A percentile compares a stretch with the other conserved stretches of the same genome.
These are phyloP conservation scores for Eragrostis tef DNA, from an alignment of 202 grass and related monocot species.

Conservation along the genomic window DNA sequence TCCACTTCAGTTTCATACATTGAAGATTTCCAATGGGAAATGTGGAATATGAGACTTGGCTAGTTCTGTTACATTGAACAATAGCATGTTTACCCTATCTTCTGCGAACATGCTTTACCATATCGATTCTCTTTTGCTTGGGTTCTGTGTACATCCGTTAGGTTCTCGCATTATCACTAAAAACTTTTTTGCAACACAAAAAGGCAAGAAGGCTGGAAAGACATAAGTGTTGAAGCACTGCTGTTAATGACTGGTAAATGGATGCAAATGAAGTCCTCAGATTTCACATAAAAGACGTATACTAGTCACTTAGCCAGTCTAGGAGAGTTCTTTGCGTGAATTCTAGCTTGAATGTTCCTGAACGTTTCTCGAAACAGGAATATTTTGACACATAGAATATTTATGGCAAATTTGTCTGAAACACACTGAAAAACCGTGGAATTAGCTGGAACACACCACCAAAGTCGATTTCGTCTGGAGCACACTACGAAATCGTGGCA, in stretches of 20 bases:
- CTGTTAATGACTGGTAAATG: background rate
- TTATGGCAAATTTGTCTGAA: too few relatives aligned
- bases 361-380: background rate
- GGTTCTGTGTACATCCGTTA: background rate
- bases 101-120: too few relatives aligned
- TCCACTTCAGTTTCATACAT: background rate
- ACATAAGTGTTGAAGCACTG: background rate
- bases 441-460: too few relatives aligned
- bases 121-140: constrained; percentile 1
- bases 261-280: constrained; percentile 1
- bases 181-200: background rate
- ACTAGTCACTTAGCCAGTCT: background rate
- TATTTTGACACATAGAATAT: constrained; percentile 5
- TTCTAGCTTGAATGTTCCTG: background rate
- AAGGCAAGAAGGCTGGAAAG: background rate
- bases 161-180: background rate
- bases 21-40: background rate
- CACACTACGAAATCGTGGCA: too few relatives aligned
- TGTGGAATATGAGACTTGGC: background rate
- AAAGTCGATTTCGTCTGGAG: too few relatives aligned
- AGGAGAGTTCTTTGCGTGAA: background rate
- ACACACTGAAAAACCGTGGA: too few relatives aligned
- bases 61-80: background rate
- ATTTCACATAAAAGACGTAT: background rate
- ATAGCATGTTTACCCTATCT: background rate